These are phyloP conservation scores for Allomyces macrogynus DNA, from an alignment of 192 early-diverging fungal species.

Conservation along the genomic window DNA sequence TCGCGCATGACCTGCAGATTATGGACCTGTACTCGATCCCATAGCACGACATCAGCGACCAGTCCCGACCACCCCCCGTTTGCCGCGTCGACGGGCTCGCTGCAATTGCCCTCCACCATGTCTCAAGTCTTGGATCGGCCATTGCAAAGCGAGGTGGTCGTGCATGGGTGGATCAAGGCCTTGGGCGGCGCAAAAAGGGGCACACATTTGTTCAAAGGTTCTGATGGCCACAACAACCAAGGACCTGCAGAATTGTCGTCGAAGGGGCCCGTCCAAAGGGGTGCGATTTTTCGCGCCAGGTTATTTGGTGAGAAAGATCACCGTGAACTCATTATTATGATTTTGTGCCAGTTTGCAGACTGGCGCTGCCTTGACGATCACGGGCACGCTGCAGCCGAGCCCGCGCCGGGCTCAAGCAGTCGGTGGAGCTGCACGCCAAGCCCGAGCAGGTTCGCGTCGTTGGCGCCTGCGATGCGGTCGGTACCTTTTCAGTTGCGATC, in stretches of 20 bases:
- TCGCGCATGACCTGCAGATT: no score
- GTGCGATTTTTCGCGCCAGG: no score
- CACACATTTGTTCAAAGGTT: slow-evolving; percentile 52
- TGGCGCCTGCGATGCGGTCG: slow-evolving; percentile 34
- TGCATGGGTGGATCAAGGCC: slow-evolving; percentile 66
- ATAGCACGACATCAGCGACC: no score
- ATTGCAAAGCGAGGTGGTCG: neutral
- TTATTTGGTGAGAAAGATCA: no score
- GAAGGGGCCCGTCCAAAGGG: slow-evolving; percentile 11
- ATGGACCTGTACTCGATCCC: no score
- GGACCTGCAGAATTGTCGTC: slow-evolving; percentile 46
- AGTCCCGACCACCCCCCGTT: no score
- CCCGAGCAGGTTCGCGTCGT: slow-evolving; percentile 19
- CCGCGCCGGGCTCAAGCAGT: slow-evolving; percentile 44
- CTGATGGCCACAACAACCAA: slow-evolving; percentile 50
- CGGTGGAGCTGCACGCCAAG: slow-evolving; percentile 41
- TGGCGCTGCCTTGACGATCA: slow-evolving; percentile 50
- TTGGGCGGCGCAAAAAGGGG: slow-evolving; percentile 57
- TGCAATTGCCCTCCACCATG: no score
- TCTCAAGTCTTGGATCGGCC: no score
- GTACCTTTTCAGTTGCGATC: no score
- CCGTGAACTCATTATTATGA: neutral
- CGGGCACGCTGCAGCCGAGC: slow-evolving; percentile 41
- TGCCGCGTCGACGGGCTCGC: no score
- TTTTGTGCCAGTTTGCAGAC: slow-evolving; percentile 30